A percentile compares a stretch with the other conserved stretches of the same genome.
These are phyloP conservation scores for Colletotrichum sp. DNA, from an alignment of 2,329 filamentous ascomycete species.

Conservation along the genomic window DNA sequence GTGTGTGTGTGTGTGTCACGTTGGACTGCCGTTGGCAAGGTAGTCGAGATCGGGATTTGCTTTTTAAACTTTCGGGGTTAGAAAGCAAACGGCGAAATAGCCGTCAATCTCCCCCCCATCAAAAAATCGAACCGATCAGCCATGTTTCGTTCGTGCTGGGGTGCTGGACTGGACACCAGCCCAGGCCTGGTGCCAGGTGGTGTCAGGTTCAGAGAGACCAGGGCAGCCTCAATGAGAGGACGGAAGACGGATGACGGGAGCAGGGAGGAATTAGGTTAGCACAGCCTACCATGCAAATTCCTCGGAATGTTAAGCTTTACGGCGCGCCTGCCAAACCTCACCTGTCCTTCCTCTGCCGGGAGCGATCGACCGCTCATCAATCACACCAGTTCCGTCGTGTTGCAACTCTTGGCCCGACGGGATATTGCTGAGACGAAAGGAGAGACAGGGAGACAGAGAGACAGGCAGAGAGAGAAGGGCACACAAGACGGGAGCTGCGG, in stretches of 20 bases:
- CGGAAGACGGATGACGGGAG: neutral
- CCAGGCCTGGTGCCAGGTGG: neutral
- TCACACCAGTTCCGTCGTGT: neutral
- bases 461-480: neutral
- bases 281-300: neutral
- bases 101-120: neutral
- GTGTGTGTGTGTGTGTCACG: neutral
- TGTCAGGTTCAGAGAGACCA: neutral
- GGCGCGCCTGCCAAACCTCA: neutral
- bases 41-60: conserved; percentile 1
- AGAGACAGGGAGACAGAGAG: neutral
- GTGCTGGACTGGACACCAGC: neutral
- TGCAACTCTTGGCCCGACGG: neutral
- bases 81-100: neutral
- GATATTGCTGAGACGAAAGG: too few relatives aligned
- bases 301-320: neutral
- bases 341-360: neutral
- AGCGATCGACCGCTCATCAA: neutral
- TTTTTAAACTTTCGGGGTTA: conserved; percentile 11
- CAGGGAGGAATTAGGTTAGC: neutral
- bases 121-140: neutral
- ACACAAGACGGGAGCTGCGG: neutral
- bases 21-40: neutral
- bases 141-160: neutral
- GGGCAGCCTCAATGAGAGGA: neutral